Conservation (phyloP, 108 stramenopile genomes). For the Chaetoceros tenuissimus region DNA sequence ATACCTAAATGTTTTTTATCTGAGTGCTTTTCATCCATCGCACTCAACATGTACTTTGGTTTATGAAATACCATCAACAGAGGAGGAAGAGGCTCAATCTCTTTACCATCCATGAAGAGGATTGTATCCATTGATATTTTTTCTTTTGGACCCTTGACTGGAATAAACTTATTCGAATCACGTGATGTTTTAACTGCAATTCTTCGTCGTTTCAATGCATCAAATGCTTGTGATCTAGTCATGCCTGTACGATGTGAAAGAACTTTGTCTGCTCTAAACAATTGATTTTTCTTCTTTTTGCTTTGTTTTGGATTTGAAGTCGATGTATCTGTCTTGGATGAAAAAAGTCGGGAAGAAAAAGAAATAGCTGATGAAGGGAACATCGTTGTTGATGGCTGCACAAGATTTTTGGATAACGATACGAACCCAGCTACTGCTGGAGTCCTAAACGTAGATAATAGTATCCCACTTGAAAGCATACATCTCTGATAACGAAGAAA, state of each 20-base stretch:
- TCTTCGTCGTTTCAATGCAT: constrained; percentile 47
- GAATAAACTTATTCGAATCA: constrained; percentile 12
- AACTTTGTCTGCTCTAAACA: constrained; percentile 71
- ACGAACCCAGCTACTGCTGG: no score
- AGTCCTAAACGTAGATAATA: no score
- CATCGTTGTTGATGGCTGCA: no score
- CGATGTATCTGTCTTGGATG: no score
- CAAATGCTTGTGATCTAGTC: constrained; percentile 57
- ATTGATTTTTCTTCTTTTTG: no score
- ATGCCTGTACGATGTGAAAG: constrained; percentile 65
- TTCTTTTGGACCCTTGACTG: constrained; percentile 43
- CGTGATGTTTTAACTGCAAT: constrained; percentile 23
- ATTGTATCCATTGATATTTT: constrained; percentile 48
- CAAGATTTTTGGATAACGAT: no score
- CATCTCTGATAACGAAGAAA: no score
- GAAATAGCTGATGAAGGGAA: no score
- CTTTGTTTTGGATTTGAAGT: no score
- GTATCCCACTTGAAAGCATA: no score
- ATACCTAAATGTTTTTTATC: constrained; percentile 29
- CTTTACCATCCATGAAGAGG: constrained; percentile 58
- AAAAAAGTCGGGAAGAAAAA: no score
- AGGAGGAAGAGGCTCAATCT: constrained; percentile 51
- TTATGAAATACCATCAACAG: constrained; percentile 65
- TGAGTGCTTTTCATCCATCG: constrained; percentile 56
- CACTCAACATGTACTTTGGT: constrained; percentile 75